phyloP scores from a whole-genome alignment of 148 eudicot species.

The Polygonum maritimum region DNA sequence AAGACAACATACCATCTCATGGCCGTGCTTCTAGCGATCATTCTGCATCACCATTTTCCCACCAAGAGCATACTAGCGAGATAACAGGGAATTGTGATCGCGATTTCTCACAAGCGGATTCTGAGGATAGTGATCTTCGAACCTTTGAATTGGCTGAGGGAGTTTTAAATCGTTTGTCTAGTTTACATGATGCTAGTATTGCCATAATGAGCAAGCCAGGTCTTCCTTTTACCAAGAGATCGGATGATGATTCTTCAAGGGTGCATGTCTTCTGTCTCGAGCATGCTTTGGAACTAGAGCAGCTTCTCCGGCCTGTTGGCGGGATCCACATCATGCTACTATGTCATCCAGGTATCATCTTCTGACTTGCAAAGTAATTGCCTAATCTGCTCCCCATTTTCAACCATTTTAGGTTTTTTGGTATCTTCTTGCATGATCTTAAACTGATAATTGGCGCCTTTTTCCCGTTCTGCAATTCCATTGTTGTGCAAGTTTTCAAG shows the following conservation, averaged over 20 bases:
- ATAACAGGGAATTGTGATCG: slow-evolving; percentile 16
- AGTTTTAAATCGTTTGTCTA: slow-evolving; percentile 21
- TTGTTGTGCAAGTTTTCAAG: neutral
- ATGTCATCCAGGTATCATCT: slow-evolving; percentile 84
- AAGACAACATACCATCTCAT: slow-evolving; percentile 38
- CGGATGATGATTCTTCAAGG: slow-evolving; percentile 78
- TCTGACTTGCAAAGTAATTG: neutral
- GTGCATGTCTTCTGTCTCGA: slow-evolving; percentile 93
- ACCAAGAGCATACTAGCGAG: slow-evolving; percentile 24
- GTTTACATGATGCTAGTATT: slow-evolving; percentile 15
- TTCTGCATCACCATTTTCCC: slow-evolving; percentile 23
- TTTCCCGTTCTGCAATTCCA: neutral
- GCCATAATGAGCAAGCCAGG: slow-evolving; percentile 13
- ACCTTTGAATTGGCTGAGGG: slow-evolving; percentile 33
- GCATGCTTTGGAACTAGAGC: slow-evolving; percentile 82
- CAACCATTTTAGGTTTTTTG: neutral
- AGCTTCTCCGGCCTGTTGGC: slow-evolving; percentile 59
- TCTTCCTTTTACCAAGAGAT: slow-evolving; percentile 28
- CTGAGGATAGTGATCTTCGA: slow-evolving; percentile 23
- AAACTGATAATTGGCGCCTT: neutral
- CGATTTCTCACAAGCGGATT: slow-evolving; percentile 21
- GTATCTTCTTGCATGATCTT: neutral
- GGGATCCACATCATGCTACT: slow-evolving; percentile 75
- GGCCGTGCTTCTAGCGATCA: slow-evolving; percentile 26
- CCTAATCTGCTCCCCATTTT: neutral